Evolutionary conservation across 129 eudicot species (phyloP).

Genomic region (Apium graveolens): DNA sequence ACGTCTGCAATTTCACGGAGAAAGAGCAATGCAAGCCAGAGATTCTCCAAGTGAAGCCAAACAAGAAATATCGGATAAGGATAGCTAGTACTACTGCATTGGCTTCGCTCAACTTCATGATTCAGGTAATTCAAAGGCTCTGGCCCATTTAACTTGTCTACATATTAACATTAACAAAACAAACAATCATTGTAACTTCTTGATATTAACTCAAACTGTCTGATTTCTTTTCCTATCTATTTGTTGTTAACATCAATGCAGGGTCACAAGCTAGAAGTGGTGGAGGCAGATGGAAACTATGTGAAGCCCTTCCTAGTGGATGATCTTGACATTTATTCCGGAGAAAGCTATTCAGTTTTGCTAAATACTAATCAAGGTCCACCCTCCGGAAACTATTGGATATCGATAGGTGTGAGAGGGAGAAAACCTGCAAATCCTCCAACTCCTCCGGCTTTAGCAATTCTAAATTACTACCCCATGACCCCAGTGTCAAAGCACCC

Average conservation of each 20-base stretch:
- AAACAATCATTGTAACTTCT: not conserved
- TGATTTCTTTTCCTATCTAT: not conserved
- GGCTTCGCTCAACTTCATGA: conserved; percentile 80
- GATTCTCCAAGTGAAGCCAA: conserved; percentile 56
- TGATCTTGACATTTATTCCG: conserved; percentile 54
- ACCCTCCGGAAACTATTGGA: conserved; percentile 41
- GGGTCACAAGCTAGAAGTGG: conserved; percentile 48
- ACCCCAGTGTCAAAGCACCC: conserved; percentile 25
- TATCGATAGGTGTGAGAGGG: conserved; percentile 42
- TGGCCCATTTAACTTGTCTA: not conserved
- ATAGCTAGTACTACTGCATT: conserved; percentile 85
- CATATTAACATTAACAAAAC: not conserved
- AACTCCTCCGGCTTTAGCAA: conserved; percentile 43
- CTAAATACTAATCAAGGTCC: conserved; percentile 29
- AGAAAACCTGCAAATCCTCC: conserved; percentile 27
- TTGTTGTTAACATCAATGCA: not conserved
- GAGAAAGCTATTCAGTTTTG: conserved; percentile 55
- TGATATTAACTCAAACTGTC: not conserved
- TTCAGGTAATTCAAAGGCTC: conserved; percentile 42
- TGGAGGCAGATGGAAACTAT: conserved; percentile 64
- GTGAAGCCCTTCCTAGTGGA: conserved; percentile 38
- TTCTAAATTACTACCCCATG: conserved; percentile 30
- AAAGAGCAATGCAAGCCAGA: conserved; percentile 67
- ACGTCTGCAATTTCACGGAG: conserved; percentile 53
- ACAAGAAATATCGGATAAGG: conserved; percentile 81